Percentiles rank a stretch among this genome's conserved stretches.
These are phyloP conservation scores for Gomphus bonarii DNA, from an alignment of 1,284 basidiomycete species.

Conservation along the genomic window DNA sequence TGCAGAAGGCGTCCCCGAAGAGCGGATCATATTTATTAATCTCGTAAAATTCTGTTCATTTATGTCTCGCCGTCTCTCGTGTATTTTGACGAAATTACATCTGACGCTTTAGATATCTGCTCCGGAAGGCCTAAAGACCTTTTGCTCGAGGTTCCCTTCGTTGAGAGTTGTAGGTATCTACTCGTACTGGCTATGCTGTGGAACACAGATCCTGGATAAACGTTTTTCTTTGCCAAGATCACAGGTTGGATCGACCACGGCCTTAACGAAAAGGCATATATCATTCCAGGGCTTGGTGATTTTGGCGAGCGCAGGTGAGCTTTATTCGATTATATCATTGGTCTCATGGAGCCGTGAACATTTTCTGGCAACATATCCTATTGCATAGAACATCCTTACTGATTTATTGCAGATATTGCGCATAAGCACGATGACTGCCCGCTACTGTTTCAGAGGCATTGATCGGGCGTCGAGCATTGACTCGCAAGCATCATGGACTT, in stretches of 20 bases:
- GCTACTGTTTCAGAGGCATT: too few relatives aligned
- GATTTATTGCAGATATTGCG: neutral
- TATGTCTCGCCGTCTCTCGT: neutral
- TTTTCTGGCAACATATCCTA: neutral
- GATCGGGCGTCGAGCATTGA: too few relatives aligned
- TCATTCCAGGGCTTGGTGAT: conserved; percentile 84
- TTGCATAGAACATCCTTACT: neutral
- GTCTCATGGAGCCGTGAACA: neutral
- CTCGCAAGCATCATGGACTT: too few relatives aligned
- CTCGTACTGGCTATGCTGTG: neutral
- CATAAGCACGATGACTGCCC: neutral
- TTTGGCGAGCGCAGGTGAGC: conserved; percentile 78
- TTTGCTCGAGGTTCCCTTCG: conserved; percentile 72
- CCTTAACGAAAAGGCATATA: conserved; percentile 84
- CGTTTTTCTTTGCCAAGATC: conserved; percentile 38
- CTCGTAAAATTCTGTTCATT: conserved; percentile 42
- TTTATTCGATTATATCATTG: neutral
- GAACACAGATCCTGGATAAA: neutral
- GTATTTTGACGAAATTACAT: neutral
- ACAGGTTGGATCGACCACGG: conserved; percentile 97
- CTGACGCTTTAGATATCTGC: conserved; percentile 59
- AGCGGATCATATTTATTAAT: conserved; percentile 95
- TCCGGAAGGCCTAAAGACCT: conserved; percentile 83
- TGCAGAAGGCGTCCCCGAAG: conserved; percentile 81
- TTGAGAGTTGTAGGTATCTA: conserved; percentile 63